Base-by-base conservation (phyloP, 805 yeast genomes). In the Wickerhamiella azymoides region DNA sequence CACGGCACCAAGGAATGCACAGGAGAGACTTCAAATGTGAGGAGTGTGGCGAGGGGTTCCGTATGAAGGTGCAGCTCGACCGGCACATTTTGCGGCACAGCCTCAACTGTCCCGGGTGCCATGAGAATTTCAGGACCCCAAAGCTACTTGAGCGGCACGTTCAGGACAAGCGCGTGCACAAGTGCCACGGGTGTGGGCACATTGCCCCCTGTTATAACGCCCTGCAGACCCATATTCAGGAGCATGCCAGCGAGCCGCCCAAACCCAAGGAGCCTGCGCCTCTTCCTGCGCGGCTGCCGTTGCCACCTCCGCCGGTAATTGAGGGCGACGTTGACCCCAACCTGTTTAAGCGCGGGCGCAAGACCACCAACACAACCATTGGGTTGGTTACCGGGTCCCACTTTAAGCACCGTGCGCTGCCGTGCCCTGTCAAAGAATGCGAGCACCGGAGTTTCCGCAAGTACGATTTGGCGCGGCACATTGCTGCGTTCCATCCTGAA, bases 1-100 rank as follows among this genome's bases (percentile, higher is more conserved):
- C 71, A 50, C 71, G 95, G 45, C 98, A 92, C 60, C 85, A 80
- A 62, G 71, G 74, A 33, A 80, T 94, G 2, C 97, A 92, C 59
- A 76, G 77, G 3, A 70, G 72, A 51, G 73, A 84, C 1, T 79
- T 78, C 55, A 49, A 52, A 19, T 85, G 96, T 60, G 54, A 71
- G 2, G 74, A 68, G 2, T 92, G 98, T 57, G 51, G 54, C 0
- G 84, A 77, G 52, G 60, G 77, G 0, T 89, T 85, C 56, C 73
- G 77, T 56, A 81, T 80, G 53, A 84, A 80, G 60, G 84, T 82
- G 49, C 78, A 84, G 13, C 66, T 85, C 47, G 70, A 83, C 45
- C 80, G 80, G 40, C 96, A 92, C 61, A 63, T 78, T 1, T 63
- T 73, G 26, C 64, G 78, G 5, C 58, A 56, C 36, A 19, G 14